Conservation (phyloP, 768 basidiomycete genomes). For the Boletus pseudo-olivaceus region DNA sequence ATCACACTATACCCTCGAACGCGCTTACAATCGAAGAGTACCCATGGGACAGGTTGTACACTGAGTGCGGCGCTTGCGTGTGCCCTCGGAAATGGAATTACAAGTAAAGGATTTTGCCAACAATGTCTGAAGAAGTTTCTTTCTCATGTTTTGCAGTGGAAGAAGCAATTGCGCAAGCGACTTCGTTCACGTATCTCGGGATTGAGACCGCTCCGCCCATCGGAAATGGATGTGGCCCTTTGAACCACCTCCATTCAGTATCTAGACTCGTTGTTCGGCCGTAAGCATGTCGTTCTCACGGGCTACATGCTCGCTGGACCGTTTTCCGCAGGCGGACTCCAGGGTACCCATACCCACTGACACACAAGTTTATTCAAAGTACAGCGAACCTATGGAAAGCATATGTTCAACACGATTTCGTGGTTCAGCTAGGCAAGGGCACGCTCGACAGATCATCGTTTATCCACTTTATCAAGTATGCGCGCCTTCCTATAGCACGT, state of each 20-base stretch:
- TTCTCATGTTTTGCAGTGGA: conserved; percentile 36
- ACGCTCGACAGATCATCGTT: conserved; percentile 65
- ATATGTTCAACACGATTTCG: conserved; percentile 85
- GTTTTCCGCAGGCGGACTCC: conserved; percentile 46
- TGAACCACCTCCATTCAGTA: conserved; percentile 79
- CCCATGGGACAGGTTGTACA: conserved; percentile 93
- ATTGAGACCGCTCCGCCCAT: conserved; percentile 67
- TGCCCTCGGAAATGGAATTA: conserved; percentile 49
- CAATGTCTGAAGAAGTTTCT: neutral
- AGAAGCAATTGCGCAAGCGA: conserved; percentile 59
- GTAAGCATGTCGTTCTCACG: conserved; percentile 39
- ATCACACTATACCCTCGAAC: conserved; percentile 58
- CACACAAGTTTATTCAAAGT: conserved; percentile 57
- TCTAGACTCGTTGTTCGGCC: conserved; percentile 45
- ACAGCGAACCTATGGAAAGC: conserved; percentile 58
- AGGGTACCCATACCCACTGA: conserved; percentile 66
- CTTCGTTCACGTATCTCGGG: conserved; percentile 68
- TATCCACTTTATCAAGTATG: conserved; percentile 81
- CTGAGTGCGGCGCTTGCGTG: conserved; percentile 80
- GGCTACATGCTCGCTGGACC: neutral
- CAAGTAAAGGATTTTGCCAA: conserved; percentile 32
- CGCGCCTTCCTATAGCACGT: neutral
- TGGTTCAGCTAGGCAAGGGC: conserved; percentile 69
- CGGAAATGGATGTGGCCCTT: conserved; percentile 76
- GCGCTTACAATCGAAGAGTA: conserved; percentile 62